Percentiles rank a stretch among this genome's conserved stretches.
These are phyloP conservation scores for Melastoma malabathricum DNA, from an alignment of 345 rosid genomes.

Conservation along the genomic window DNA sequence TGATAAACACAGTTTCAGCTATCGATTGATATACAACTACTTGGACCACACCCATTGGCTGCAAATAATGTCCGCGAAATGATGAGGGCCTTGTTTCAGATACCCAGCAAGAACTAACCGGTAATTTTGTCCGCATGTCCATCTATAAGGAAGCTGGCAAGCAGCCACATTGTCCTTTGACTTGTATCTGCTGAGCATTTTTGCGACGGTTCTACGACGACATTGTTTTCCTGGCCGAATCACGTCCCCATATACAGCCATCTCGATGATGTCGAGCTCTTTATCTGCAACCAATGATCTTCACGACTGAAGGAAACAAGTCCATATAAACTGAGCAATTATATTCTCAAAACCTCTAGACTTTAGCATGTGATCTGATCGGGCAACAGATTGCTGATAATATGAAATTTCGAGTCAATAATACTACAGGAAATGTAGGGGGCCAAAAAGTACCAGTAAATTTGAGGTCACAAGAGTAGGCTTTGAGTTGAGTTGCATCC, in stretches of 20 bases:
- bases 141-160: conserved; percentile 52
- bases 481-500: conserved; percentile 38
- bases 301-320: background rate
- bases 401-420: background rate
- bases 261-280: conserved; percentile 89
- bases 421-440: background rate
- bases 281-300: conserved; percentile 31
- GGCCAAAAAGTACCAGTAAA: conserved; percentile 36
- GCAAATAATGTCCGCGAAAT: too few relatives aligned
- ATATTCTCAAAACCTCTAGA: background rate
- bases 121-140: too few relatives aligned
- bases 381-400: background rate
- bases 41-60: too few relatives aligned
- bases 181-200: conserved; percentile 63
- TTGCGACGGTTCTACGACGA: conserved; percentile 80
- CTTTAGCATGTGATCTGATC: too few relatives aligned
- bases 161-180: conserved; percentile 55
- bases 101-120: too few relatives aligned
- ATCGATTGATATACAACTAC: too few relatives aligned
- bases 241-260: conserved; percentile 95
- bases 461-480: conserved; percentile 62
- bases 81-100: too few relatives aligned
- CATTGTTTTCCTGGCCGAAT: conserved; percentile 81
- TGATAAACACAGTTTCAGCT: too few relatives aligned
- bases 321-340: background rate